Base-by-base conservation (phyloP, 2,329 filamentous ascomycete genomes). In the Trichothecium sympodiale region DNA sequence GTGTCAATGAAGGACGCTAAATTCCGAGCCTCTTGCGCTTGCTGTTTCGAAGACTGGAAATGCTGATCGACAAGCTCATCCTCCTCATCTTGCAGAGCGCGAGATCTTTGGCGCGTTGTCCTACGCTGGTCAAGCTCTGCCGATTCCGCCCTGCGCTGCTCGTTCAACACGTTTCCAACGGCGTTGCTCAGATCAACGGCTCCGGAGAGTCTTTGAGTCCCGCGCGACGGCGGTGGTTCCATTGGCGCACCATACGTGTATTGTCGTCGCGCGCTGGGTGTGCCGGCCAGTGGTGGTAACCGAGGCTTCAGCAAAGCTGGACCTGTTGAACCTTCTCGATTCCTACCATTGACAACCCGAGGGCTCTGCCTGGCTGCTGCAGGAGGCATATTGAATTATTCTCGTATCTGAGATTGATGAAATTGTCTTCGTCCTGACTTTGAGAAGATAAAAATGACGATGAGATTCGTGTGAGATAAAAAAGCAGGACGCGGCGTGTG, bases 241-340 rank as follows among this genome's bases (percentile, higher is more conserved):
- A 43, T 50, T n/a, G 38, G 54, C 25, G 58, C 54, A 25, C 58
- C 58, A 43, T 61, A 61, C 2, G 55, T 51, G 38, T 60, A 61
- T 40, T 60, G 56, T 28, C 57, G 48, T 20, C 56, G 48, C 9
- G 55, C 49, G 31, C 55, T 58, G 5, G 58, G 55, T 0, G 58
- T 59, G 4, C 53, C 57, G 26, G 40, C 31, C 4, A 56, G 38
- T 4, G 33, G 14, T 1, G 51, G 51, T 9, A 53, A 35, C 5
- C 49, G 46, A 25, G 50, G 51, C 17, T 46, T 50, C 26, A 43
- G 39, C 34, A 54, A 46, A 17, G 33, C 33, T 5, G 28, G 34
- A 10, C 20, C 20, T 25, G 20, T 10, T 25, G 20, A 25, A 6
- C 20, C 20, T 25, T 25, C 20, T 6, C 20, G 20, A 10, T 25